A percentile compares a stretch with the other conserved stretches of the same genome.
Conservation (phyloP, 225 moss, liverwort and hornwort species). For the Bryum argenteum region DNA sequence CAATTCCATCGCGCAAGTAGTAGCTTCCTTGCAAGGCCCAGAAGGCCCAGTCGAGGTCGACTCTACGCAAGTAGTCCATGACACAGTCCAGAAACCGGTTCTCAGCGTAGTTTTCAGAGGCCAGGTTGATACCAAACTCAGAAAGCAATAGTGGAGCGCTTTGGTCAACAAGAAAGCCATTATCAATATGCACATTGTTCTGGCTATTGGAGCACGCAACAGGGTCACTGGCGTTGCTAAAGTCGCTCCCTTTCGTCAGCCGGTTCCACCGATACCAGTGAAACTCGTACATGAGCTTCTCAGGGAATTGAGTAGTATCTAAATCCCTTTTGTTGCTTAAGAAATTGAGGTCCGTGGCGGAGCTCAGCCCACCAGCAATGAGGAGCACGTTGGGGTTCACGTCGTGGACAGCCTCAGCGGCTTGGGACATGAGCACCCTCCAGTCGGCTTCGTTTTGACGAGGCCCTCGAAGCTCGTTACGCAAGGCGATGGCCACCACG, state of each 20-base stretch:
- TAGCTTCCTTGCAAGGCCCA: conserved; percentile 80
- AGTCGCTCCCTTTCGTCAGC: conserved; percentile 23
- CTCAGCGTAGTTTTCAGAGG: conserved; percentile 23
- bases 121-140: conserved; percentile 54
- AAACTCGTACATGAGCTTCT: conserved; percentile 66
- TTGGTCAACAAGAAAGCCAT: conserved; percentile 42
- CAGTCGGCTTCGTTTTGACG: conserved; percentile 44
- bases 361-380: conserved; percentile 53
- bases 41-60: conserved; percentile 61
- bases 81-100: conserved; percentile 56
- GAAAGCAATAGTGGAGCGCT: conserved; percentile 47
- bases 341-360: conserved; percentile 57
- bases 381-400: conserved; percentile 50
- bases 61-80: conserved; percentile 37
- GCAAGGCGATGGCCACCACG: conserved; percentile 56
- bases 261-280: conserved; percentile 61
- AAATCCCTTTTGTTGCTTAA: conserved; percentile 26
- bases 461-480: conserved; percentile 65
- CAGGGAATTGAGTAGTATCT: conserved; percentile 26
- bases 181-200: conserved; percentile 35
- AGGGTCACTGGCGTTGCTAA: conserved; percentile 40
- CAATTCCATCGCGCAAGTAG: conserved; percentile 46
- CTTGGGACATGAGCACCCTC: conserved; percentile 45
- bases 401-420: conserved; percentile 47
- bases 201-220: conserved; percentile 43